These are phyloP conservation scores for Neoscytalidium dimidiatum DNA, from an alignment of 2,329 filamentous ascomycete species.

Conservation along the genomic window DNA sequence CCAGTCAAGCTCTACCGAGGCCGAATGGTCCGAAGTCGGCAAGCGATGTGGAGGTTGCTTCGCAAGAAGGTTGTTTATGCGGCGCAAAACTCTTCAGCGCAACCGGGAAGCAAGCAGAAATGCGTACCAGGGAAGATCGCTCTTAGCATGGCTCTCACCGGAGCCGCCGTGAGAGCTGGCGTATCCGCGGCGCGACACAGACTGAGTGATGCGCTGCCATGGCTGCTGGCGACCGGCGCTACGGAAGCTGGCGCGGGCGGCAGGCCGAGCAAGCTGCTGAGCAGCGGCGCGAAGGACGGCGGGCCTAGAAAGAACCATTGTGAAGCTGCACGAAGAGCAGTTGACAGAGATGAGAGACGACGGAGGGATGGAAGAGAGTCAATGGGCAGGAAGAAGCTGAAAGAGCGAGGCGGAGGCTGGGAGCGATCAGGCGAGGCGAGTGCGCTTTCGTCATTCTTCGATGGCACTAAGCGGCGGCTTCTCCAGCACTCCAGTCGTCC, in stretches of 20 bases:
- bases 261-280: constrained; percentile 37
- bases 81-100: neutral
- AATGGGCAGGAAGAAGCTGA: neutral
- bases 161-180: constrained; percentile 36
- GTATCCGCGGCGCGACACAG: constrained; percentile 37
- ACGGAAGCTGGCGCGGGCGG: constrained; percentile 30
- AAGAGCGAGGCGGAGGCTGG: constrained; percentile 6
- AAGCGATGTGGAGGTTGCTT: neutral
- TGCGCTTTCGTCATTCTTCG: neutral
- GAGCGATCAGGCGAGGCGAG: constrained; percentile 3
- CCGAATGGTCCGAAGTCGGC: constrained; percentile 11
- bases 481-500: too few relatives aligned
- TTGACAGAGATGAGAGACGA: constrained; percentile 35
- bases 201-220: constrained; percentile 39
- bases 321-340: constrained; percentile 37
- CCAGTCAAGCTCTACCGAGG: neutral
- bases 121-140: constrained; percentile 45
- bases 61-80: neutral
- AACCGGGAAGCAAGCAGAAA: neutral
- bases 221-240: constrained; percentile 37
- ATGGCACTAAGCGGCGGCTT: too few relatives aligned
- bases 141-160: constrained; percentile 30
- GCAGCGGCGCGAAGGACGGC: constrained; percentile 39
- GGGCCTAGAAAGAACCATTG: constrained; percentile 42
- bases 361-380: neutral